A percentile compares a stretch with the other conserved stretches of the same genome.
Evolutionary conservation across 495 filamentous ascomycete species (phyloP).

Genomic region (Parmelia sp.): DNA sequence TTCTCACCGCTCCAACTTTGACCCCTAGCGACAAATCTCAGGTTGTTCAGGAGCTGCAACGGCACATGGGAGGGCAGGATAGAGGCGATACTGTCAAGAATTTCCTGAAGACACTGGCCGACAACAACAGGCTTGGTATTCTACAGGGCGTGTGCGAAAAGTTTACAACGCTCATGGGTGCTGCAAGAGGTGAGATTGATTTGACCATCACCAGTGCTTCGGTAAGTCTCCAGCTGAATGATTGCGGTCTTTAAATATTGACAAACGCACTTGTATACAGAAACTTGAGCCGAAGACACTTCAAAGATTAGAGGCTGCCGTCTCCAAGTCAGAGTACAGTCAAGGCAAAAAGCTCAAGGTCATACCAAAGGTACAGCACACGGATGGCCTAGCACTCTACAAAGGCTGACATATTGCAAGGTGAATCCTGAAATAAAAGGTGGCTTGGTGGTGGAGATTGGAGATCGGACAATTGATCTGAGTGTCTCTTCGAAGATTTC

Average conservation of each 20-base stretch:
- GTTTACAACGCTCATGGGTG: constrained; percentile 80
- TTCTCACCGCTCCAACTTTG: constrained; percentile 78
- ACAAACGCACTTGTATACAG: constrained; percentile 38
- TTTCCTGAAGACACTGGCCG: constrained; percentile 80
- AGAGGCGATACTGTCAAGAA: constrained; percentile 84
- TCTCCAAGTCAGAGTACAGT: constrained; percentile 83
- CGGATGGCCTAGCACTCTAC: constrained; percentile 5
- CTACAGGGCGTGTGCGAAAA: constrained; percentile 78
- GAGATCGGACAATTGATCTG: constrained; percentile 95
- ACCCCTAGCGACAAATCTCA: constrained; percentile 67
- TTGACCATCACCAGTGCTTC: constrained; percentile 80
- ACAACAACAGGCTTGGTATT: constrained; percentile 89
- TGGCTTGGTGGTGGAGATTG: constrained; percentile 91
- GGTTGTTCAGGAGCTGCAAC: constrained; percentile 77
- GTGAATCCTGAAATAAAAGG: constrained; percentile 92
- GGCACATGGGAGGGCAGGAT: constrained; percentile 61
- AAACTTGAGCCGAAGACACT: constrained; percentile 82
- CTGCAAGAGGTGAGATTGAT: constrained; percentile 87
- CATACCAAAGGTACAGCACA: constrained; percentile 63
- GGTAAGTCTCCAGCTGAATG: constrained; percentile 46
- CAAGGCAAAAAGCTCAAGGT: constrained; percentile 97
- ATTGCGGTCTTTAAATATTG: constrained; percentile 3
- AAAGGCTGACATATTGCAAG: constrained; percentile 37
- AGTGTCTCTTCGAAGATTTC: constrained; percentile 90
- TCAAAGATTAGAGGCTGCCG: constrained; percentile 73